Conservation (phyloP, 179 eudicot genomes). For the Beta lomatogona region DNA sequence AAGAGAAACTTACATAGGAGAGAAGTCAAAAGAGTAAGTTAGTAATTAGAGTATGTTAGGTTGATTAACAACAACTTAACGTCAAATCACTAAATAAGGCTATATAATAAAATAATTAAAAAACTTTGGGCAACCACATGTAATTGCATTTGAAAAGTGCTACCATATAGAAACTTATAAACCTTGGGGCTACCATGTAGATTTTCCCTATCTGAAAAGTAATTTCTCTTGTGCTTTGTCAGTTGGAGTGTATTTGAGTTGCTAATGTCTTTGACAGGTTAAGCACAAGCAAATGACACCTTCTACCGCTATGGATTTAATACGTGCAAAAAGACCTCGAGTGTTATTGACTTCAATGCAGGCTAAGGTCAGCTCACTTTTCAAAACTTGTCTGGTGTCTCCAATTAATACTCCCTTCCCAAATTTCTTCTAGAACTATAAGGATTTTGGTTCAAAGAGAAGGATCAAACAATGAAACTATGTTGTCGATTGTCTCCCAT, state of each 20-base stretch:
- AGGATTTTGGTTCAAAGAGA: no score
- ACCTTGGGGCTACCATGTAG: no score
- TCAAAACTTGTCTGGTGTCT: neutral
- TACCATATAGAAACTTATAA: no score
- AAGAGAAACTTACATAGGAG: no score
- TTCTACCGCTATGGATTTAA: conserved; percentile 41
- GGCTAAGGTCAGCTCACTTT: conserved; percentile 22
- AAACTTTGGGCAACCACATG: no score
- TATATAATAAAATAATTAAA: no score
- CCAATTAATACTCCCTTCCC: neutral
- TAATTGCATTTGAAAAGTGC: no score
- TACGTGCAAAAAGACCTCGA: conserved; percentile 32
- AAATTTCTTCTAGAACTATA: neutral
- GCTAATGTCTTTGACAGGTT: conserved; percentile 39
- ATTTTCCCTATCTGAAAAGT: neutral
- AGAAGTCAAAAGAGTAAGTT: no score
- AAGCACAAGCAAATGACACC: conserved; percentile 62
- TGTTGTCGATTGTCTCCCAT: neutral
- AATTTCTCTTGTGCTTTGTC: neutral
- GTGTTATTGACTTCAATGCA: conserved; percentile 32
- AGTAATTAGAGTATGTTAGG: no score
- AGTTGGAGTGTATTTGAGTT: neutral
- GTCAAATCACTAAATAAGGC: no score
- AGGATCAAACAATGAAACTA: neutral
- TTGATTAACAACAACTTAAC: no score